Evolutionary conservation across 2,329 filamentous ascomycete genomes (phyloP), one percentile per base, ranked within the genome.

Genomic region (Pseudocercospora fuligena): DNA sequence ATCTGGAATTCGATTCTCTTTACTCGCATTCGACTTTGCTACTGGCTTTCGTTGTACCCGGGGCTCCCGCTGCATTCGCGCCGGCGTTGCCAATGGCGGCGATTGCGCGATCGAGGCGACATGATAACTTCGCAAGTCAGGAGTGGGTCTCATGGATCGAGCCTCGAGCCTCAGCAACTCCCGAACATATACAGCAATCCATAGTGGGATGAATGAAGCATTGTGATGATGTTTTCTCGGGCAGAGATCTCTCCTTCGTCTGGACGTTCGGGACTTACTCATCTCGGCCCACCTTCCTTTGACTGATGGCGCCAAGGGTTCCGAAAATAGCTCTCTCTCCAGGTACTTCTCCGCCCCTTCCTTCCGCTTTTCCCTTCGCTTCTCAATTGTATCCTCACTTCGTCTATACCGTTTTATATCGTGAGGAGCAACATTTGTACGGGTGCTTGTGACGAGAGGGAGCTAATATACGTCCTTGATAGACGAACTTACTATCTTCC

Each of bases 1-100:
- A 8, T n/a, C 16, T 16, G 40, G 5, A n/a, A 19, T 19, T 1
- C 16, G 5, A 2, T 6, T 16, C 6, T 5, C 40, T 43, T 8
- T 5, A 11, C 40, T 31, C 16, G 14, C 16, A 43, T 43, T 2
- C 3, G 16, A 9, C 5, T 43, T 19, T 43, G 40, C 40, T 43
- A 19, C n/a, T 43, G 40, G 16, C 40, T 2, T 19, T 43, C 40
- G 16, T 43, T n/a, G 16, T 21, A 14, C 16, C 8, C 5, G 16
- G 27, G 27, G 19, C 25, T 27, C 33, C 25, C 51, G 51, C 51
- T 29, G 51, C 51, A 56, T 56, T 56, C 51, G 51, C 51, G 51
- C 51, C 51, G 51, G 51, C 51, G 25, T 33, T 33, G 51, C 51
- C 23, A 27, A 56, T 43, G 51, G 51, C 51, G 27, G 51, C 51